Evolutionary conservation across 441 rosid genomes (phyloP).

Genomic region (Euphorbia schlechtendalii): DNA sequence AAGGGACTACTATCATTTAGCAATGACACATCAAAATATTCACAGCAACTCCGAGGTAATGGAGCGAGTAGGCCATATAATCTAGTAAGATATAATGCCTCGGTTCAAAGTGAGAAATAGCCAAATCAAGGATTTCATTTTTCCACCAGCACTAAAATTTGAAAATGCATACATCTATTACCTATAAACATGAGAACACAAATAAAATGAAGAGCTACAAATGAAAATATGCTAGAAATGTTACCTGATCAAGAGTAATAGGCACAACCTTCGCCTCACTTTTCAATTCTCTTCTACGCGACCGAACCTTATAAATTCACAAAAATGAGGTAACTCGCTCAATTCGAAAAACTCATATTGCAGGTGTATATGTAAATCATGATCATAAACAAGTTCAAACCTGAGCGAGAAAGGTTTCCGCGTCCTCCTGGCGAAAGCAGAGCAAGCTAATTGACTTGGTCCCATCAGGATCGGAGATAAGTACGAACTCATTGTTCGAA

Average conservation of each 20-base stretch:
- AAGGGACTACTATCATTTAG: neutral
- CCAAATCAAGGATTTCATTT: no score
- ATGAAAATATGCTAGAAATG: neutral
- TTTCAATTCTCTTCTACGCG: constrained; percentile 63
- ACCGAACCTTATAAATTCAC: constrained; percentile 44
- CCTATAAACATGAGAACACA: no score
- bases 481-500: constrained; percentile 81
- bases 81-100: no score
- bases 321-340: neutral
- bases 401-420: constrained; percentile 85
- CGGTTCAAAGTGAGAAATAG: no score
- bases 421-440: constrained; percentile 89
- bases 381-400: constrained; percentile 19
- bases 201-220: neutral
- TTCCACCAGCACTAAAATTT: neutral
- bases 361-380: no score
- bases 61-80: no score
- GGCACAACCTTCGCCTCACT: constrained; percentile 76
- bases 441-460: constrained; percentile 79
- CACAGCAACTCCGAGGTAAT: neutral
- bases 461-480: constrained; percentile 73
- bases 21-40: neutral
- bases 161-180: neutral
- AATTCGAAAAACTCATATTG: neutral
- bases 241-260: constrained; percentile 80